phyloP scores from a whole-genome alignment of 1,139 yeast genomes.

The Nakaseomyces bracarensis region DNA sequence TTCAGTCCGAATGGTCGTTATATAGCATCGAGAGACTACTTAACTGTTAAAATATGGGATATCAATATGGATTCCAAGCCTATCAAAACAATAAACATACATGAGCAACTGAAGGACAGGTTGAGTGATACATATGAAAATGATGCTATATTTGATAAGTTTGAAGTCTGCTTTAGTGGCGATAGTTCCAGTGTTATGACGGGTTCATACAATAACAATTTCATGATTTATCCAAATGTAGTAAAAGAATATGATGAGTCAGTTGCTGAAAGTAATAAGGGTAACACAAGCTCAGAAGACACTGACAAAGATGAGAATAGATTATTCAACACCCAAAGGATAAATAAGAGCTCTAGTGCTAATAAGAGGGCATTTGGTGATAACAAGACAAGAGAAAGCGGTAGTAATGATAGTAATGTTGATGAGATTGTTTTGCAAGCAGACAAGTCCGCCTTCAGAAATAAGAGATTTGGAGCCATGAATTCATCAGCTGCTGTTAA shows the following conservation, averaged over 20 bases:
- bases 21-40: conserved; percentile 90
- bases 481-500: conserved; percentile 30
- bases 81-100: conserved; percentile 85
- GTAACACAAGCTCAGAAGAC: conserved; percentile 5
- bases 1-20: conserved; percentile 89
- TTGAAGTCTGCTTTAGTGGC: conserved; percentile 92
- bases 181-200: conserved; percentile 92
- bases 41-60: conserved; percentile 98
- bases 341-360: conserved; percentile 10
- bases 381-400: conserved; percentile 8
- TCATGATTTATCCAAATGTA: conserved; percentile 90
- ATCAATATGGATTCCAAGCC: conserved; percentile 95
- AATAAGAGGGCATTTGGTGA: conserved; percentile 6
- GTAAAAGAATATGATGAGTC: conserved; percentile 32
- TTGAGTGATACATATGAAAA: conserved; percentile 96
- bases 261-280: conserved; percentile 12
- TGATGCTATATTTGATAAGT: conserved; percentile 97
- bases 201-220: conserved; percentile 94
- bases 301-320: conserved; percentile 10
- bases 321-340: conserved; percentile 18
- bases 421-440: conserved; percentile 86
- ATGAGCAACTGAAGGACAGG: conserved; percentile 87
- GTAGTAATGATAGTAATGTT: conserved; percentile 13
- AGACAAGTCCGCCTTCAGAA: conserved; percentile 92
- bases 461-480: conserved; percentile 27